These are phyloP conservation scores for Canariomyces notabilis DNA, from an alignment of 2,329 filamentous ascomycete genomes.

Conservation along the genomic window DNA sequence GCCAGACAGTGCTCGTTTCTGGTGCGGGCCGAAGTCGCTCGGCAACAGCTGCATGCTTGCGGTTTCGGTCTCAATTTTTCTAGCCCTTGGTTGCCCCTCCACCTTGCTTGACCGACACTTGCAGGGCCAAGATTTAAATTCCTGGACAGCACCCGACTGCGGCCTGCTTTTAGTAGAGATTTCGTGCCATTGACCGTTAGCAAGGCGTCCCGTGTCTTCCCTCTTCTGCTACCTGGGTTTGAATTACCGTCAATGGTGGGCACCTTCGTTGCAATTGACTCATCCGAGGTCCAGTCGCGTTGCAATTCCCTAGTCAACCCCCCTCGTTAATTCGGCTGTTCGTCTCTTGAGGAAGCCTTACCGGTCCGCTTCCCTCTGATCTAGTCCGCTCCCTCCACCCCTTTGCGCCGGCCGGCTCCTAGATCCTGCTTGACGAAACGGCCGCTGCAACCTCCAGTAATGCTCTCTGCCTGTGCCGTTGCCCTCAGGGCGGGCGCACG, in stretches of 20 bases:
- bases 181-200: constrained; percentile 20
- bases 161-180: constrained; percentile 15
- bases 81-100: constrained; percentile 25
- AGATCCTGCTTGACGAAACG: not conserved
- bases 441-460: constrained; percentile 22
- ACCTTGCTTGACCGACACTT: constrained; percentile 19
- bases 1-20: not conserved
- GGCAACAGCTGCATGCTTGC: constrained; percentile 8
- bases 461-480: constrained; percentile 41
- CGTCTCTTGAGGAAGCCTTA: not conserved
- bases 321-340: not conserved
- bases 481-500: constrained; percentile 41
- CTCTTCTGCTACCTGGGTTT: constrained; percentile 12
- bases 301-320: constrained; percentile 2
- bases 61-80: constrained; percentile 27
- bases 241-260: constrained; percentile 22
- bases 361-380: not conserved
- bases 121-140: constrained; percentile 13
- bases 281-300: constrained; percentile 18
- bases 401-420: not conserved
- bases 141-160: constrained; percentile 15
- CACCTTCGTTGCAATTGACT: constrained; percentile 20
- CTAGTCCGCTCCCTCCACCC: not conserved
- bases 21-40: constrained; percentile 13
- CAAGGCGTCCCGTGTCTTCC: constrained; percentile 15